These are phyloP conservation scores for Zopfia rhizophila DNA, from an alignment of 2,329 filamentous ascomycete species.

Conservation along the genomic window DNA sequence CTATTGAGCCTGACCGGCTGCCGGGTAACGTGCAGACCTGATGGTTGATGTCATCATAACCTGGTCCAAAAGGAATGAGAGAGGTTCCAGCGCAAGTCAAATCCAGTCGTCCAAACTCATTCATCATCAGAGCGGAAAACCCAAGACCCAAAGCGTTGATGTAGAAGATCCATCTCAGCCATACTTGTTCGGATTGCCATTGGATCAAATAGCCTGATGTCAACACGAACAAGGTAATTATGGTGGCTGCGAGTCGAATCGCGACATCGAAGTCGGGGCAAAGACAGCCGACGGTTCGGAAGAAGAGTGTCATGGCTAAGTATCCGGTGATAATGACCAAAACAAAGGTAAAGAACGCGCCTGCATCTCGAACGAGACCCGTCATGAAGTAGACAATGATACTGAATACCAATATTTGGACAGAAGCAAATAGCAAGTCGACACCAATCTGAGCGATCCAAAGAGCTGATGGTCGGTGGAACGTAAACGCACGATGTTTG, in stretches of 20 bases:
- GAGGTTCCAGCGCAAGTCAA: slow-evolving; percentile 75
- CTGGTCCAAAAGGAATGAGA: slow-evolving; percentile 75
- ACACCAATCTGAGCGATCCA: slow-evolving; percentile 87
- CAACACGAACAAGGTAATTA: slow-evolving; percentile 83
- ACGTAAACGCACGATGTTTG: slow-evolving; percentile 85
- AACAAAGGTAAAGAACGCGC: slow-evolving; percentile 61
- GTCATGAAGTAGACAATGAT: slow-evolving; percentile 64
- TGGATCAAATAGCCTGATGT: slow-evolving; percentile 88
- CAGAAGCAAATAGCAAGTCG: slow-evolving; percentile 76
- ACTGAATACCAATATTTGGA: slow-evolving; percentile 68
- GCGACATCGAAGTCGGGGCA: slow-evolving; percentile 87
- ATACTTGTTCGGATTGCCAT: slow-evolving; percentile 77
- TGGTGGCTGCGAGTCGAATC: slow-evolving; percentile 79
- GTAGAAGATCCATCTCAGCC: slow-evolving; percentile 87
- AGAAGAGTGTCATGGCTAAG: slow-evolving; percentile 57
- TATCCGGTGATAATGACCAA: slow-evolving; percentile 56
- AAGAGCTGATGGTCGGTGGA: slow-evolving; percentile 82
- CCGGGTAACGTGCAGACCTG: slow-evolving; percentile 86
- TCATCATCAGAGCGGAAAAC: slow-evolving; percentile 84
- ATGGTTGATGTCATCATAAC: slow-evolving; percentile 75
- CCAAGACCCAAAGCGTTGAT: slow-evolving; percentile 80
- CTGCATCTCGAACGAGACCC: slow-evolving; percentile 56
- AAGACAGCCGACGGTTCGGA: slow-evolving; percentile 66
- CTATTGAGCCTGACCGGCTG: slow-evolving; percentile 70
- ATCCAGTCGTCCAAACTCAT: slow-evolving; percentile 78